Percentiles rank a stretch among this genome's conserved stretches.
Evolutionary conservation across 257 asterid species (phyloP).

Genomic region (Forsythia viridissima): DNA sequence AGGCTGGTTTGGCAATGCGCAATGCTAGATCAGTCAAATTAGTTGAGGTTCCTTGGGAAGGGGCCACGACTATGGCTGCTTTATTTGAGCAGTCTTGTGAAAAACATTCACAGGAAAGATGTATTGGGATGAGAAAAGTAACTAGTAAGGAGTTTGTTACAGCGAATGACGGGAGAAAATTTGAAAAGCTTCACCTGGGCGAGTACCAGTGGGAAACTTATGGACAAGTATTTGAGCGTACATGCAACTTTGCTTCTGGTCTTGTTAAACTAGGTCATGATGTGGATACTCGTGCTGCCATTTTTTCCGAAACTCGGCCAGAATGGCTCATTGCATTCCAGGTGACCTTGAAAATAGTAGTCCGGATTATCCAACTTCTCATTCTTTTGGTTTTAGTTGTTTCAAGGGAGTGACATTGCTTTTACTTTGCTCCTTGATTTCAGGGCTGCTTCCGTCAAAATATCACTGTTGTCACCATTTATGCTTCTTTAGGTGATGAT

Average conservation of each 20-base stretch:
- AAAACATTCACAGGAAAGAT: constrained; percentile 50
- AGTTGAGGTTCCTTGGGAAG: constrained; percentile 95
- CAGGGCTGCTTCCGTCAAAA: constrained; percentile 59
- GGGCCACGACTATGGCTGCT: constrained; percentile 86
- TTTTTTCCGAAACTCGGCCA: constrained; percentile 45
- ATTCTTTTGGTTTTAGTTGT: constrained; percentile 8
- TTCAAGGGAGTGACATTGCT: constrained; percentile 10
- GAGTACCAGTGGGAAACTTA: constrained; percentile 86
- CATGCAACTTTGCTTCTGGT: constrained; percentile 82
- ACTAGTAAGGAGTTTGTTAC: constrained; percentile 55
- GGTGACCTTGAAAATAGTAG: constrained; percentile 24
- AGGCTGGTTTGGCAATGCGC: constrained; percentile 72
- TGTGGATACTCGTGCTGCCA: constrained; percentile 50
- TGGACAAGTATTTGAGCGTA: constrained; percentile 58
- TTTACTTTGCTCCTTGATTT: constrained; percentile 20
- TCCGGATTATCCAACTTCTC: not conserved
- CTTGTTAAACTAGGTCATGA: constrained; percentile 77
- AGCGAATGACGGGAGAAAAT: constrained; percentile 76
- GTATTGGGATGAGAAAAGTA: constrained; percentile 74
- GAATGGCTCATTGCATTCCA: constrained; percentile 59
- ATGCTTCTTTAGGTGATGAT: constrained; percentile 55
- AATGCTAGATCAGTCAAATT: constrained; percentile 58
- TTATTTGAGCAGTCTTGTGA: constrained; percentile 82
- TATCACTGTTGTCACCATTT: constrained; percentile 49
- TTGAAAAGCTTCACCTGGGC: constrained; percentile 88